Evolutionary conservation across 495 filamentous ascomycete species (phyloP), one percentile per base, ranked within the genome.

Genomic region (Trichocladium antarcticum): DNA sequence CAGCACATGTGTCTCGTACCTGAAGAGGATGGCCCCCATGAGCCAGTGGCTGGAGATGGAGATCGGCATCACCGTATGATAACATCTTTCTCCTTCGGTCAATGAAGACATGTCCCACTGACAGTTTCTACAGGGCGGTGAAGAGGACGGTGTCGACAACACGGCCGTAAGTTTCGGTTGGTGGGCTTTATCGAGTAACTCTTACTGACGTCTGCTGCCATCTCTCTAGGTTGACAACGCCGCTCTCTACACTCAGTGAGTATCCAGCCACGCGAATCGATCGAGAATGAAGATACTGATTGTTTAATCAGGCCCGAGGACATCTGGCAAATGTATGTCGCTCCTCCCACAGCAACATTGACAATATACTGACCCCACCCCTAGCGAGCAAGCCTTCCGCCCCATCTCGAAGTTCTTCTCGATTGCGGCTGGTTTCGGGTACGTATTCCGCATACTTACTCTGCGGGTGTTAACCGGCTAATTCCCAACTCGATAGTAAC

Each of bases 31-130:
- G 54, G 84, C 85, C 34, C 87, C 89, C 47, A 85, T 95, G 87
- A 95, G 94, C 74, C 87, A 96, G 68, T 99, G 87, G 86, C 78
- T 99, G 46, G 92, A 99, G 77, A 99, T 97, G 92, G 86, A 89
- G 53, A 64, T 67, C 31, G 59, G 64, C 16, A 63, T 66, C 54
- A 62, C 63, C 15, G 49, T 51, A 51, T 19, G 47, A 50, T n/a
- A 19, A 45, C 84, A 78, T 85, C 90, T 72, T 89, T 58, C 89
- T 87, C 61, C 5, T 2, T 32, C 88, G 92, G 66, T 92, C 38
- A 4, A 27, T 41, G 15, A 7, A 7, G 15, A n/a, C 17, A n/a
- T 5, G 9, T 10, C 29, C 8, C n/a, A 42, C 49, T 51, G 29
- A 51, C 42, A 10, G 19, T n/a, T 21, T 21, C 37, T 2, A 29